Evolutionary conservation across 176 grass and related monocot genomes (phyloP), one percentile per base, ranked within the genome.

Genomic region (Alloteropsis semialata): DNA sequence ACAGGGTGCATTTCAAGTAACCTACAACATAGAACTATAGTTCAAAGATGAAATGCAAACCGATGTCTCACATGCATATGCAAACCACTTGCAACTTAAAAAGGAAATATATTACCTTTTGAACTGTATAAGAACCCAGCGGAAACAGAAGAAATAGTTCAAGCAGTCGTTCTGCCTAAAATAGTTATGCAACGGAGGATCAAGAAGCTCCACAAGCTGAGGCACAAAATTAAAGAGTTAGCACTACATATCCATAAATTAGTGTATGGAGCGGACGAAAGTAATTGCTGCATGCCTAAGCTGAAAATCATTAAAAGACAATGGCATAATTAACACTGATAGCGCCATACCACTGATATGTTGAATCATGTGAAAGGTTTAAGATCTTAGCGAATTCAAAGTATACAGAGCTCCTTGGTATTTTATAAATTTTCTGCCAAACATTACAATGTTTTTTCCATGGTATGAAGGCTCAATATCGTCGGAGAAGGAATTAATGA

Each of bases 121-220:
- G 83, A 99, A 99, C 73, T 99, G 96, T 96, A 99, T 99, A 82
- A 99, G 96, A 85, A 99, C 92, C 96, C 96, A 99, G 34, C 96
- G 91, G 72, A 99, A 99, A 80, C 96, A 99, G 87, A 99, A 96
- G 89, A 96, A 99, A 64, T 99, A 99, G 63, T 99, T 99, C 70
- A 99, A 73, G 78, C 96, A 96, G 74, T 99, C 96, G 2, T 90
- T 87, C 73, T 94, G 89, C 80, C 85, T 92, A 78, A 99, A 94
- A 83, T 99, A 99, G 84, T 90, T 93, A 51, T 99, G 91, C 58
- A 99, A 76, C 3, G 87, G 85, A 54, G 79, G 76, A 72, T 99
- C 96, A 30, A 99, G 91, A 87, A 99, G 80, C 85, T 99, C 96
- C 61, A 99, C 93, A 54, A 99, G 80, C 96, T 99, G 21, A 88